Base-by-base conservation (phyloP, 1,284 basidiomycete species). In the Trametes pubescens region DNA sequence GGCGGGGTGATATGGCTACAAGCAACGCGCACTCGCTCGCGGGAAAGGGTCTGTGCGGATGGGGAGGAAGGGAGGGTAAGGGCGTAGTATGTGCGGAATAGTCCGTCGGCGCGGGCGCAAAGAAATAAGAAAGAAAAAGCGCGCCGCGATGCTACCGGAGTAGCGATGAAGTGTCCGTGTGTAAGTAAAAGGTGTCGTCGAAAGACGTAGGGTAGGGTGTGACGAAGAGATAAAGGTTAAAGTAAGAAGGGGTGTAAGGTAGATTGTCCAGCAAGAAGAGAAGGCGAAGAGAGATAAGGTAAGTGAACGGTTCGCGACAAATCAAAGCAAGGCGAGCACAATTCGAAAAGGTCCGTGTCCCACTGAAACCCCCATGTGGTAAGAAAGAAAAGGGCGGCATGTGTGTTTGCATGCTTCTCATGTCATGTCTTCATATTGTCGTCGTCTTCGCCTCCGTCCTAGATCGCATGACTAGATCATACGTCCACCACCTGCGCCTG, bases 211-310 rank as follows among this genome's bases (percentile, higher is more conserved):
- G 49, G 49, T 51, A 34, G 61, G 63, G 61, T 48, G 43, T 40
- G 52, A 29, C 37, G 16, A 43, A 43, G 40, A 43, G 37, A 38
- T 13, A 43, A 43, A 43, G 34, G 37, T 38, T 38, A 62, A 51
- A 65, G 24, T 59, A 61, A 62, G 56, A 63, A 65, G 29, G 52
- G 47, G 62, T 65, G 63, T 65, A 59, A 55, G 62, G 59, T 73
- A 73, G 72, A 58, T 66, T 72, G 70, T 70, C 71, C 71, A 71
- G 72, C 69, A 54, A 54, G 18, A 35, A 51, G 44, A 8, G 29
- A 71, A 66, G 65, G 64, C 61, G 63, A 57, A 49, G 37, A 62
- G 57, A 37, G 44, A 52, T 57, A 58, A 57, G 57, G n/a, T 38
- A 58, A 26, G 9, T 18, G 34, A 37, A 38, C 29, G 29, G 29